These are phyloP conservation scores for Tricholoma terreum DNA, from an alignment of 768 basidiomycete species.

Conservation along the genomic window DNA sequence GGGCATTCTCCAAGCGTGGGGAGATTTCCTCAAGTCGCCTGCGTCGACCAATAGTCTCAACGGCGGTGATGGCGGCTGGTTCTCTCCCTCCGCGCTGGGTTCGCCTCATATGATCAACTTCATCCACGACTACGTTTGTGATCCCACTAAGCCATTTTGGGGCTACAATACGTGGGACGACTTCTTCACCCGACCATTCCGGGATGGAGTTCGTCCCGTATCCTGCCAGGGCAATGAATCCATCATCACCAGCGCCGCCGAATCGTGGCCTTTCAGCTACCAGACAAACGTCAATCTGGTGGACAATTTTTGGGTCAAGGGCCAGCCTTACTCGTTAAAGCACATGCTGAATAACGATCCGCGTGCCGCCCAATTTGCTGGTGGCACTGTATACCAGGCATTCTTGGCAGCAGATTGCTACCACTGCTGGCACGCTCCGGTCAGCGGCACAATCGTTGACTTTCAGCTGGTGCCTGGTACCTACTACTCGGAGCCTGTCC, in stretches of 20 bases:
- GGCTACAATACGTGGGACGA: neutral
- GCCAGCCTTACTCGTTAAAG: neutral
- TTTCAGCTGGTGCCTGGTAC: constrained; percentile 44
- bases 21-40: too few relatives aligned
- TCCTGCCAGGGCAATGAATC: neutral
- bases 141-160: neutral
- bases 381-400: constrained; percentile 53
- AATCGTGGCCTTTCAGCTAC: neutral
- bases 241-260: neutral
- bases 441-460: constrained; percentile 41
- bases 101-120: too few relatives aligned
- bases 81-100: too few relatives aligned
- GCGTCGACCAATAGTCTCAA: too few relatives aligned
- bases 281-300: neutral
- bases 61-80: too few relatives aligned
- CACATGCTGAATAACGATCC: neutral
- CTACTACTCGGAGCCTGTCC: constrained; percentile 45
- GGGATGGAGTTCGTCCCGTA: neutral
- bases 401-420: constrained; percentile 54
- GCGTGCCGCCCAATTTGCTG: constrained; percentile 8
- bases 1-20: too few relatives aligned
- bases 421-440: constrained; percentile 63
- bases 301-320: neutral
- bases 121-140: neutral
- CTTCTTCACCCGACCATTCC: neutral